Evolutionary conservation across 116 monocot genomes (phyloP), one percentile per base, ranked within the genome.

Genomic region (Cymodocea nodosa): DNA sequence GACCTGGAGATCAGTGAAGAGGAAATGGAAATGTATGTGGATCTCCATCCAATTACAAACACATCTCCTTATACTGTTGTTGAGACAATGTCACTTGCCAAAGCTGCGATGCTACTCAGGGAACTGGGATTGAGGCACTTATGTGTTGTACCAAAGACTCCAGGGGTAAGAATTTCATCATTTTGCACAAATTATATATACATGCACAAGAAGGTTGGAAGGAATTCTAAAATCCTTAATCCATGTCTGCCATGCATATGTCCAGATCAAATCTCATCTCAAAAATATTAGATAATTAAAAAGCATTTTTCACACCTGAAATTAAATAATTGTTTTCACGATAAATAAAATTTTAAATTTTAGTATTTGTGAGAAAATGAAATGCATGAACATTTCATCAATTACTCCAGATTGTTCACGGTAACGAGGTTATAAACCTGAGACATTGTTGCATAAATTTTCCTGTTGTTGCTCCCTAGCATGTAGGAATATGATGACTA

Each of bases 1-100:
- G 87, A 94, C 49, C 68, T 94, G 70, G 81, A 87, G 2, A 64
- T 90, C 12, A 34, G 22, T 12, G 80, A 87, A 18, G 90, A 87
- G 64, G 95, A 95, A 69, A 79, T 90, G 95, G 95, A 92, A 2
- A 92, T 87, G 92, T 92, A 76, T 64, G 92, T 92, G 0, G 87
- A 92, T 75, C 63, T 92, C 12, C 92, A 81, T 52, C 79, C 87
- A 4, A 79, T 92, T 4, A 78, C 85, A 2, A 92, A 92, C 51
- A 83, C 76, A 23, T 87, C 92, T 11, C 87, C 92, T 0, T 92
- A 85, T 65, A 87, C 87, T 0, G 87, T 92, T 0, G 72, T 81
- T 49, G 87, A 92, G 52, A 84, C 82, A 2, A 92, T 92, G 85
- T 87, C 85, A 34, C 72, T 92, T n/a, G 85, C 87, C 15, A 87